phyloP scores from a whole-genome alignment of 805 yeast genomes.

The Starmerella apicola region DNA sequence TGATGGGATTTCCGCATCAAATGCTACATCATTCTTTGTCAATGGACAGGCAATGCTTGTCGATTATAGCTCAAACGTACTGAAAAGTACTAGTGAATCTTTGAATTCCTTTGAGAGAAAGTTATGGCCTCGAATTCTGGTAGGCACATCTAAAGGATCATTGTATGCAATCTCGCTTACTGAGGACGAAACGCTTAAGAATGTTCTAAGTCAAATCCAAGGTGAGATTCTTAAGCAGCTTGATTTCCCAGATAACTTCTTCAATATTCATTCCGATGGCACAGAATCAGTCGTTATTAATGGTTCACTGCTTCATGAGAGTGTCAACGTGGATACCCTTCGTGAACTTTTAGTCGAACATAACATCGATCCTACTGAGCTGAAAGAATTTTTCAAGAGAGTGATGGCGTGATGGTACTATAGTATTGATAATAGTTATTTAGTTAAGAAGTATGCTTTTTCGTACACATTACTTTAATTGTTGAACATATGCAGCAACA shows the following conservation, averaged over 20 bases:
- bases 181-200: background rate
- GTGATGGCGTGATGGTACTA: too few relatives aligned
- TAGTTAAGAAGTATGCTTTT: too few relatives aligned
- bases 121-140: background rate
- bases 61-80: background rate
- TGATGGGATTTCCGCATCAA: background rate
- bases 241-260: too few relatives aligned
- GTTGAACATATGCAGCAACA: too few relatives aligned
- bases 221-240: background rate
- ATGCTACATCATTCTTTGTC: background rate
- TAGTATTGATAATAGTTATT: too few relatives aligned
- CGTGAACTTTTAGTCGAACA: too few relatives aligned
- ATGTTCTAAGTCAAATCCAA: background rate
- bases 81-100: background rate
- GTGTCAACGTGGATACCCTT: too few relatives aligned
- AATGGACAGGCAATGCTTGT: background rate
- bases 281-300: background rate
- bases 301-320: constrained; percentile 1
- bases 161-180: background rate
- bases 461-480: too few relatives aligned
- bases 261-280: too few relatives aligned
- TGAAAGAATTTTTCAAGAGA: too few relatives aligned
- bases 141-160: background rate
- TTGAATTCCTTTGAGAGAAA: background rate
- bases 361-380: too few relatives aligned